Conservation (phyloP, 1,284 basidiomycete genomes). For the Naganishia sp. region DNA sequence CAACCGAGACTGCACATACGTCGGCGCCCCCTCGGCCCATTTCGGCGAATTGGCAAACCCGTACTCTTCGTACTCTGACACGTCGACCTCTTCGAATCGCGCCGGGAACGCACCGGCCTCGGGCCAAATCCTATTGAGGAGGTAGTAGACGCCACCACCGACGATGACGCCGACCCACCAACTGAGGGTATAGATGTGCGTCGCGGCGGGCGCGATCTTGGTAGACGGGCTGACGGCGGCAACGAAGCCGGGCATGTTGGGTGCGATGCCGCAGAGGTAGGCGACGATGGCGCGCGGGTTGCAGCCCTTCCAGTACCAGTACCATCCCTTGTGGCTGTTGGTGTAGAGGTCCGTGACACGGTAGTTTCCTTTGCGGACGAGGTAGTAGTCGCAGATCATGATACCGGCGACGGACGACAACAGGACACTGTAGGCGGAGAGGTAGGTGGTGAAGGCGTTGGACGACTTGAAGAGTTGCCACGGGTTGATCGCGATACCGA, state of each 20-base stretch:
- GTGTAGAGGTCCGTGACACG: constrained; percentile 72
- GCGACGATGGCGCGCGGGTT: constrained; percentile 63
- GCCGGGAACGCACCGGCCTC: constrained; percentile 61
- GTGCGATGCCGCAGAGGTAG: constrained; percentile 68
- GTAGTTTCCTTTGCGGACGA: constrained; percentile 70
- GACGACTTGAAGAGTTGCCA: constrained; percentile 78
- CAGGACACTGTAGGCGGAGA: constrained; percentile 74
- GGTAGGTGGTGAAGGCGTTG: constrained; percentile 77
- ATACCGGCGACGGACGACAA: constrained; percentile 77
- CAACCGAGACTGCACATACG: constrained; percentile 6
- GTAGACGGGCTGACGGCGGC: constrained; percentile 20
- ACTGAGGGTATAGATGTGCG: constrained; percentile 50
- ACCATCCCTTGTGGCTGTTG: constrained; percentile 64
- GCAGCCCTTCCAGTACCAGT: constrained; percentile 73
- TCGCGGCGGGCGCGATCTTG: constrained; percentile 51
- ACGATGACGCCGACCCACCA: constrained; percentile 68
- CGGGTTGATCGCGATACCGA: constrained; percentile 54
- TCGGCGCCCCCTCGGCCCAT: constrained; percentile 14
- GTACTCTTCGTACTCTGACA: constrained; percentile 52
- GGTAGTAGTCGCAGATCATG: constrained; percentile 81
- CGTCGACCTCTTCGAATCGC: constrained; percentile 69
- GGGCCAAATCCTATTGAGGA: constrained; percentile 64
- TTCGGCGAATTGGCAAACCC: constrained; percentile 30
- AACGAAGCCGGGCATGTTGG: constrained; percentile 68
- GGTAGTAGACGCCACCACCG: constrained; percentile 65